phyloP scores from a whole-genome alignment of 2,329 filamentous ascomycete species.

The Aspergillus sp. region DNA sequence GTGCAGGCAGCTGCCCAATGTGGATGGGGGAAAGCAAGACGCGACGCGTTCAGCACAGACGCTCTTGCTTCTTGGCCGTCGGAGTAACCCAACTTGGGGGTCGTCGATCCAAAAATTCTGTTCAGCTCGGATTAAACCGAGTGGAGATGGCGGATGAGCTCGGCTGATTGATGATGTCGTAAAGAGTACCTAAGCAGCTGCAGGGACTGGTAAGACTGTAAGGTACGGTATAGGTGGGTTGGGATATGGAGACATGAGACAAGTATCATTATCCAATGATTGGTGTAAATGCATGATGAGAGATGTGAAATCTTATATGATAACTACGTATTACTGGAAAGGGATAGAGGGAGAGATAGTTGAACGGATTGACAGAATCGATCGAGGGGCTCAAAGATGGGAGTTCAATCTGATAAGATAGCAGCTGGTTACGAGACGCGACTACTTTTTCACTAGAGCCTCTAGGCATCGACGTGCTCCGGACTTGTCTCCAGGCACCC shows the following conservation, averaged over 20 bases:
- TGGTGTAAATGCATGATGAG: no score
- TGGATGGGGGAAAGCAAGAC: neutral
- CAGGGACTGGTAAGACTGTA: neutral
- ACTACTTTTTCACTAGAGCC: neutral
- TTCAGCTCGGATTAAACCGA: slow-evolving; percentile 3
- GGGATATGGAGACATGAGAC: neutral
- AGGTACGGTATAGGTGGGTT: neutral
- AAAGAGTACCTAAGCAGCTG: slow-evolving; percentile 1
- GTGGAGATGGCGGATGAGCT: slow-evolving; percentile 7
- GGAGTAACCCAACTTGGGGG: neutral
- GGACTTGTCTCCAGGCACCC: neutral
- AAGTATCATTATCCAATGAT: neutral
- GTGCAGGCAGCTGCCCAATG: slow-evolving; percentile 6
- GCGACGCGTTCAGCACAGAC: slow-evolving; percentile 10
- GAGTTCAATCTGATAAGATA: slow-evolving; percentile 11
- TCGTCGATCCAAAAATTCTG: neutral
- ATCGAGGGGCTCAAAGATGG: neutral
- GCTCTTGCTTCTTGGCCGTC: neutral
- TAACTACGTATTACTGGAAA: no score
- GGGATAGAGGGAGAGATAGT: neutral
- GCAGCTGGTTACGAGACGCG: neutral
- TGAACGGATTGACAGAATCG: neutral
- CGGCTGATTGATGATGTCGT: slow-evolving; percentile 5
- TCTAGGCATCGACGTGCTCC: neutral
- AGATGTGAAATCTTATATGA: no score